Evolutionary conservation across 2,329 filamentous ascomycete species (phyloP).

Genomic region (Pseudogymnoascus sp.): DNA sequence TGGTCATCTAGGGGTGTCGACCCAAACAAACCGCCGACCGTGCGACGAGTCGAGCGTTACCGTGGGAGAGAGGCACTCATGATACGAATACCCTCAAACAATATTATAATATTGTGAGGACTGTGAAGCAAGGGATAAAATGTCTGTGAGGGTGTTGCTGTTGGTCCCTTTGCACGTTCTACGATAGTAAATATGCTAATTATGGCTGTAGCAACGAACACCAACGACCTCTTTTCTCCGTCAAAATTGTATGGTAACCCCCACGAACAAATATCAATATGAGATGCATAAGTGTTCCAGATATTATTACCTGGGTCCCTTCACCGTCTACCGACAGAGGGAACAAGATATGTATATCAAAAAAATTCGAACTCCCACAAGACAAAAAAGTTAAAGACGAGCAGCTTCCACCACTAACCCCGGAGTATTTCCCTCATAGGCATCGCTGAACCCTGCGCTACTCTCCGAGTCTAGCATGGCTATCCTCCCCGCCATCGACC

Average conservation of each 20-base stretch:
- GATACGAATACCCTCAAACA: neutral
- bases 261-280: neutral
- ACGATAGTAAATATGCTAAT: neutral
- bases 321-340: neutral
- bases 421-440: constrained; percentile 10
- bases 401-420: constrained; percentile 2
- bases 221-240: neutral
- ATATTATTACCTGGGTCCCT: neutral
- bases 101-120: neutral
- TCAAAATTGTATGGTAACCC: neutral
- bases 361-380: constrained; percentile 4
- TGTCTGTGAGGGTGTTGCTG: neutral
- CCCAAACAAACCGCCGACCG: constrained; percentile 4
- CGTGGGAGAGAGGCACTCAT: neutral
- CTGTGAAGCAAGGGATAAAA: neutral
- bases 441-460: constrained; percentile 3
- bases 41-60: neutral
- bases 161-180: neutral
- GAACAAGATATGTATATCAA: neutral
- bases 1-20: constrained; percentile 9
- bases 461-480: constrained; percentile 12
- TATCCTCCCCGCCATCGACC: constrained; percentile 4
- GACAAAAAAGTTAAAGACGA: neutral
- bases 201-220: neutral
- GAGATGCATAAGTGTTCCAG: neutral